phyloP scores from a whole-genome alignment of 208 protist genomes.

The Trypanosomatidae sp. region DNA sequence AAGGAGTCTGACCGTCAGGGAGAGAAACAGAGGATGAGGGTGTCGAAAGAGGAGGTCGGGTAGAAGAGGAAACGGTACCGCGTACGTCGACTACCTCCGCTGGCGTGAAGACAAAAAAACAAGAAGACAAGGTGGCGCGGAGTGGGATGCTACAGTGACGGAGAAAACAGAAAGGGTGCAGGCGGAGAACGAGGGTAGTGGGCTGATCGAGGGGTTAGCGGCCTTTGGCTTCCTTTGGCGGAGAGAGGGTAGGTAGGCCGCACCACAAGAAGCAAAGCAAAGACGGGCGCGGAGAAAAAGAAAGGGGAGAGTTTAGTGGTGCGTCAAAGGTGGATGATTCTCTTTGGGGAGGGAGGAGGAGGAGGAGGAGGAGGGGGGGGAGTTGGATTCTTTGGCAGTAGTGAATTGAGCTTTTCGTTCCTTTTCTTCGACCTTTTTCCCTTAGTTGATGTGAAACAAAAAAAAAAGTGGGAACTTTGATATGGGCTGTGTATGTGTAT shows the following conservation, averaged over 20 bases:
- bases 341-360: neutral
- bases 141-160: neutral
- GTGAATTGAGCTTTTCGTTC: too few species aligned
- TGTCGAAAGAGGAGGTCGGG: neutral
- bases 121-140: neutral
- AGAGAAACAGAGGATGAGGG: neutral
- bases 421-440: neutral
- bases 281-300: neutral
- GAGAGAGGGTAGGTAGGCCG: neutral
- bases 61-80: neutral
- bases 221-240: neutral
- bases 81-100: neutral
- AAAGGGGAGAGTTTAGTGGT: neutral
- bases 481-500: neutral
- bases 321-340: neutral
- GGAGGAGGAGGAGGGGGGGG: neutral
- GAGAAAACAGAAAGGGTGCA: neutral
- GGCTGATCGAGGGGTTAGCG: neutral
- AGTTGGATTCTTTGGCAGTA: neutral
- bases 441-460: neutral
- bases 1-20: neutral
- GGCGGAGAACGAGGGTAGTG: neutral
- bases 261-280: constrained; percentile 1
- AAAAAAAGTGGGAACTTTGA: constrained; percentile 4
- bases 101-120: neutral